Conservation (phyloP, 352 stramenopile species). For the Phytophthora meadii region DNA sequence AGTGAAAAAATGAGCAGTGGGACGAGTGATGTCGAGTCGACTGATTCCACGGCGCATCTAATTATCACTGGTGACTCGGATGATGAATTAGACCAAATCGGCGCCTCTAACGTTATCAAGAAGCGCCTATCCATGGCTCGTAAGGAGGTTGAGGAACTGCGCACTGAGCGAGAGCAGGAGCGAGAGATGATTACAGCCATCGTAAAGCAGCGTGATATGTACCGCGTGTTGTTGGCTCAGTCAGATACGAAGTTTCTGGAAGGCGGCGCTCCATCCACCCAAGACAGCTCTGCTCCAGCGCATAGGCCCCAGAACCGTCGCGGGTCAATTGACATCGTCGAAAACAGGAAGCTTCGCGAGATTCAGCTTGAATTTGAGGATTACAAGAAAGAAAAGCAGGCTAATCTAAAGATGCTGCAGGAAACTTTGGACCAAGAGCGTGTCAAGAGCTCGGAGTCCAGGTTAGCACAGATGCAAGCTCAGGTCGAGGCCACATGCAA, state of each 20-base stretch:
- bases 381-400: constrained; percentile 83
- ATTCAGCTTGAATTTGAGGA: constrained; percentile 77
- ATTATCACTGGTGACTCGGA: constrained; percentile 74
- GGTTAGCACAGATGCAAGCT: constrained; percentile 72
- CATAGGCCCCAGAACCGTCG: constrained; percentile 32
- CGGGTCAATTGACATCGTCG: constrained; percentile 43
- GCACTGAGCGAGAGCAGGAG: constrained; percentile 73
- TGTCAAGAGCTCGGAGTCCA: constrained; percentile 52
- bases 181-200: constrained; percentile 93
- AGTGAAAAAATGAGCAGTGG: constrained; percentile 17
- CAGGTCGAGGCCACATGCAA: constrained; percentile 71
- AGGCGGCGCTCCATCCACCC: constrained; percentile 8
- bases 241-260: constrained; percentile 82
- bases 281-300: constrained; percentile 11
- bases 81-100: constrained; percentile 52
- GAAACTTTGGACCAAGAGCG: constrained; percentile 68
- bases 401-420: constrained; percentile 68
- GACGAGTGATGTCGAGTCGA: constrained; percentile 26
- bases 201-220: constrained; percentile 97
- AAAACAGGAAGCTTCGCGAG: constrained; percentile 56
- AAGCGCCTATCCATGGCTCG: constrained; percentile 64
- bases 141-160: constrained; percentile 86
- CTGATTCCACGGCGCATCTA: constrained; percentile 43
- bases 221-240: constrained; percentile 92
- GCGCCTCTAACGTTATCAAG: constrained; percentile 44